phyloP scores from a whole-genome alignment of 2,329 filamentous ascomycete species.

The Paramyrothecium sp. region DNA sequence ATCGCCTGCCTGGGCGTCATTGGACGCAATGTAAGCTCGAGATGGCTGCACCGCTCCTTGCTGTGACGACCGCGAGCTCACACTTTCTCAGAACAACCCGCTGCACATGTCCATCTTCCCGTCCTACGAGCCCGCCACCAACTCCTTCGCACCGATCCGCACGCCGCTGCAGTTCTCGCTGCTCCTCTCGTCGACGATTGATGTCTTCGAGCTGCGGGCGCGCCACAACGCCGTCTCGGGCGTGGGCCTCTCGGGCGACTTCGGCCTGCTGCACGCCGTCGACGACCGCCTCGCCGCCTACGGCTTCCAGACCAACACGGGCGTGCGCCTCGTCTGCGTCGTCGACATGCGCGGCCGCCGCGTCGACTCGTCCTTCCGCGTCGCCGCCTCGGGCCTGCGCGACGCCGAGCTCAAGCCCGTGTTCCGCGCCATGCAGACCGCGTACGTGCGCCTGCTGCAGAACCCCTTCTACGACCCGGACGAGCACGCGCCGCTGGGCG shows the following conservation, averaged over 20 bases:
- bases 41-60: conserved; percentile 3
- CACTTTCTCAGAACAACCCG: conserved; percentile 75
- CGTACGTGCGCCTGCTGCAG: conserved; percentile 83
- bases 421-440: conserved; percentile 88
- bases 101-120: conserved; percentile 91
- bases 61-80: neutral
- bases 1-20: conserved; percentile 94
- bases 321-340: conserved; percentile 84
- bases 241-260: conserved; percentile 69
- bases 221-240: conserved; percentile 59
- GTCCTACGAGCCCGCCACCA: conserved; percentile 59
- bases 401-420: conserved; percentile 89
- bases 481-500: conserved; percentile 64
- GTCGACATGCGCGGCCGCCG: conserved; percentile 83
- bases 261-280: conserved; percentile 87
- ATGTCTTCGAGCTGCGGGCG: conserved; percentile 86
- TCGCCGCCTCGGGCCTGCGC: conserved; percentile 55
- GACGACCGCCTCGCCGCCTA: conserved; percentile 93
- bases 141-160: conserved; percentile 56
- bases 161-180: conserved; percentile 88
- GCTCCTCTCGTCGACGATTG: conserved; percentile 84
- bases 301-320: conserved; percentile 95
- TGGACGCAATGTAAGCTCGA: conserved; percentile 74
- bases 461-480: conserved; percentile 96
- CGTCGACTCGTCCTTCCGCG: conserved; percentile 28